Evolutionary conservation across 352 stramenopile species (phyloP), one percentile per base, ranked within the genome.

Genomic region (Phytopythium boreale): DNA sequence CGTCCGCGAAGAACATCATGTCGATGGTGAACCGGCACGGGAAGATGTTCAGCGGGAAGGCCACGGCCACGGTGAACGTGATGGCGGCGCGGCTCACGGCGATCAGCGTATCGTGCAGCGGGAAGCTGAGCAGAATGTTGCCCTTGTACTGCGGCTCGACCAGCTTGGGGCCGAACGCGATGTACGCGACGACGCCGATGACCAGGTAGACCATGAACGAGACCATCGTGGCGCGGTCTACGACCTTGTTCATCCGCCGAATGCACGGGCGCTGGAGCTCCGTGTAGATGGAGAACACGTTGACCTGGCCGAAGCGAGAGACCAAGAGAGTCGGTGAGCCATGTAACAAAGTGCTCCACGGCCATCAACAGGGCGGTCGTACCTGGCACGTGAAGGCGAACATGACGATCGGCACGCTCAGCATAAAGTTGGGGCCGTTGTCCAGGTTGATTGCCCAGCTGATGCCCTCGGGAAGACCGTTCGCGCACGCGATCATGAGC

Each of bases 271-370:
- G 84, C 66, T 95, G 86, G 17, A 95, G 76, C 61, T 95, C 86
- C n/a, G 86, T 95, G 65, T 93, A 95, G 69, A 95, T 95, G 20
- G 86, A 95, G 53, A 95, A 95, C 19, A 95, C 86, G 52, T 95
- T 95, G 12, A 92, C 84, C 78, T 90, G 46, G 37, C n/a, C 20
- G 19, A 44, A 41, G 15, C 10, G 37, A 20, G 10, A 29, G 47
- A 29, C 55, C 24, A 15, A 19, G 26, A 9, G 24, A 56, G 22
- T 22, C 17, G 8, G 49, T 41, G 19, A 55, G 11, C 19, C 22
- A 37, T 46, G 14, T 4, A 27, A 49, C 29, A 19, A 3, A 43
- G 20, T 4, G 44, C 19, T 14, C 26, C 2, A 15, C n/a, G 50
- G 31, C 61, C n/a, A n/a, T n/a, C n/a, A n/a, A n/a, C n/a, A n/a